Evolutionary conservation across 345 rosid species (phyloP), one percentile per base, ranked within the genome.

Genomic region (Camelina sativa): DNA sequence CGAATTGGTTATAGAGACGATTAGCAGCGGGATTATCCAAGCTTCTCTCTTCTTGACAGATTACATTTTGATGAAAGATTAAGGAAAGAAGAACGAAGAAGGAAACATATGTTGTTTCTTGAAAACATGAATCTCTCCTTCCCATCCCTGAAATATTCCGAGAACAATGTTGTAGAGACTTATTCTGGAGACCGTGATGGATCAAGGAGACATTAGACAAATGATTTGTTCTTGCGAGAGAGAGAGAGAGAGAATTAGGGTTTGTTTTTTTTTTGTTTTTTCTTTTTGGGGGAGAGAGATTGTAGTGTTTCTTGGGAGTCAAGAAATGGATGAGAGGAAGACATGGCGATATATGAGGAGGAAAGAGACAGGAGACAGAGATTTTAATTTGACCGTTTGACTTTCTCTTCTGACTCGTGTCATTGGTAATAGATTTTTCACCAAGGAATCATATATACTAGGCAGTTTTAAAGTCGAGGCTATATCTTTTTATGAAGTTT

Each of bases 301-400:
- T 67, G 46, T 40, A 12, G 61, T 67, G 40, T 59, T 69, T 72
- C 72, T 77, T 77, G 44, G 17, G 76, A 78, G 72, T 75, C 79
- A 82, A 83, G 88, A 85, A 83, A 85, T 69, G 93, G 93, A 83
- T 76, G 86, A 79, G 96, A 82, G 91, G 80, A 77, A 76, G 83
- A 81, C 59, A 60, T 62, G 93, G 83, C 84, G 86, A 73, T 65
- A 69, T 76, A 17, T 17, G 72, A 50, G 86, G 86, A 35, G 4
- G 56, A 20, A 51, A 60, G 65, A 77, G 67, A 44, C 25, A 32
- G 1, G 2, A 60, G 30, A 62, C 55, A 28, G 0, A 50, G 71
- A 65, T 34, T 50, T 61, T 71, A 9, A 17, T 72, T 72, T 51
- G 62, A 74, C 43, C 72, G 8, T 65, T 74, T 16, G 72, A 74